Conservation (phyloP, 2,329 filamentous ascomycete genomes). For the Phoma herbarum region DNA sequence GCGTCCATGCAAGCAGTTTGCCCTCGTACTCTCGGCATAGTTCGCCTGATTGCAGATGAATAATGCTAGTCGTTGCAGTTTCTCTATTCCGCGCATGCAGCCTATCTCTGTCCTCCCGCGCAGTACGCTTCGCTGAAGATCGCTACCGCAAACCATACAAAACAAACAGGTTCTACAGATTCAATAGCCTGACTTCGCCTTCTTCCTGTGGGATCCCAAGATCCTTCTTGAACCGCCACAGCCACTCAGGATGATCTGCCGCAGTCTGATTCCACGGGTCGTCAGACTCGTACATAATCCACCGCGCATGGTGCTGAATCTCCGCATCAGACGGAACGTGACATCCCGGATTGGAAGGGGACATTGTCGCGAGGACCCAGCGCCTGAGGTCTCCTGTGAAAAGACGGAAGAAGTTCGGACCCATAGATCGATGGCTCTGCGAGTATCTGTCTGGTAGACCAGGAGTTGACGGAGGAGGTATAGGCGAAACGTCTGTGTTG, state of each 20-base stretch:
- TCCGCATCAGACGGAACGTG: constrained; percentile 40
- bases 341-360: constrained; percentile 30
- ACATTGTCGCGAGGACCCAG: constrained; percentile 35
- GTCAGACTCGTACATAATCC: constrained; percentile 43
- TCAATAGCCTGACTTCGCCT: background rate
- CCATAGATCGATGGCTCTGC: constrained; percentile 3
- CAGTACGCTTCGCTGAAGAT: no score
- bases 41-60: no score
- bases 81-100: no score
- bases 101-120: no score
- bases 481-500: background rate
- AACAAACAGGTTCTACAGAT: background rate
- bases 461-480: background rate
- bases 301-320: constrained; percentile 44
- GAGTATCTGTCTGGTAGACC: background rate
- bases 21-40: no score
- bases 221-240: constrained; percentile 41
- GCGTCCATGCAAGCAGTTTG: no score
- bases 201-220: constrained; percentile 14
- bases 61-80: no score
- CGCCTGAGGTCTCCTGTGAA: constrained; percentile 31
- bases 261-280: constrained; percentile 50
- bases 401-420: constrained; percentile 9
- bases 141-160: background rate
- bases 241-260: constrained; percentile 45